Percentiles rank a stretch among this genome's conserved stretches.
Evolutionary conservation across 1,284 basidiomycete species (phyloP).

Genomic region (Gymnopus androsaceus): DNA sequence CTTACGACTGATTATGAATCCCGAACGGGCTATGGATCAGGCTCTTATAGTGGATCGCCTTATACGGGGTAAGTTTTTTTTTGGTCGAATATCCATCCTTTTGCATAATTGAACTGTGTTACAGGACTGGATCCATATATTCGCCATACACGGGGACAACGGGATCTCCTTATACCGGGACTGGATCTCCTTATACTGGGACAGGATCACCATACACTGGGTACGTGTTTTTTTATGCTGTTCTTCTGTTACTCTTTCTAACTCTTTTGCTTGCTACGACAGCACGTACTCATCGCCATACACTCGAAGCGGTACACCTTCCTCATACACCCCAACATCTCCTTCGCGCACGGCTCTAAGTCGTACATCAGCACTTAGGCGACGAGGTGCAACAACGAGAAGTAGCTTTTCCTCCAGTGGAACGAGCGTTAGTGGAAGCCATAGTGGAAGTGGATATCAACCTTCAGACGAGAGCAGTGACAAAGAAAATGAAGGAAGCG

Average conservation of each 20-base stretch:
- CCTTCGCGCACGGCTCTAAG: slow-evolving; percentile 42
- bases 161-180: slow-evolving; percentile 19
- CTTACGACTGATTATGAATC: slow-evolving; percentile 26
- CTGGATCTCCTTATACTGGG: slow-evolving; percentile 16
- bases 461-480: slow-evolving; percentile 23
- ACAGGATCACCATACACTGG: slow-evolving; percentile 17
- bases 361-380: slow-evolving; percentile 58
- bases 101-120: neutral
- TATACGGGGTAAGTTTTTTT: slow-evolving; percentile 6
- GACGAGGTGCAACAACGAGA: slow-evolving; percentile 38
- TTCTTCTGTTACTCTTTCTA: slow-evolving; percentile 22
- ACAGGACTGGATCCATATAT: slow-evolving; percentile 10
- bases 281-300: slow-evolving; percentile 22
- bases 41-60: slow-evolving; percentile 9
- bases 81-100: too few relatives aligned
- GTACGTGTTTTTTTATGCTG: neutral
- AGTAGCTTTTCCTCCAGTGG: slow-evolving; percentile 37
- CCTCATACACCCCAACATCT: slow-evolving; percentile 15
- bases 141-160: neutral
- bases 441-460: slow-evolving; percentile 16
- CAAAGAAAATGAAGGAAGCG: slow-evolving; percentile 23
- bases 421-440: slow-evolving; percentile 22
- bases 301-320: slow-evolving; percentile 12
- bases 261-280: slow-evolving; percentile 1
- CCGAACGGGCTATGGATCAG: slow-evolving; percentile 4